A percentile compares a stretch with the other conserved stretches of the same genome.
Conservation (phyloP, 768 basidiomycete species). For the Macrocybe gigantea region DNA sequence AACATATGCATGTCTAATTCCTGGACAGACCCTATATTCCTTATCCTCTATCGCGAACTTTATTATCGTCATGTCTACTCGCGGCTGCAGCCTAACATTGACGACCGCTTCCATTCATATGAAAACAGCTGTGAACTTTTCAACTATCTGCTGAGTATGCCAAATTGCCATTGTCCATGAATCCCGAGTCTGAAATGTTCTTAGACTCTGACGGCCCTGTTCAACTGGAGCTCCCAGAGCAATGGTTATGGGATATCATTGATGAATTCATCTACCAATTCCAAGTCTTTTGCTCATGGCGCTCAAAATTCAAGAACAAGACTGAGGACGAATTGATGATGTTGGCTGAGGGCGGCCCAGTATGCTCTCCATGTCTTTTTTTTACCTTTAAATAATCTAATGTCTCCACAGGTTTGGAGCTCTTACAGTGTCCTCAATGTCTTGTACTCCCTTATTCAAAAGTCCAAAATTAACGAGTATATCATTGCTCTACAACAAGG, state of each 20-base stretch:
- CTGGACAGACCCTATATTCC: constrained; percentile 78
- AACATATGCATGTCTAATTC: not conserved
- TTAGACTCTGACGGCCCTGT: constrained; percentile 93
- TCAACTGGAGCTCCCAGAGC: constrained; percentile 87
- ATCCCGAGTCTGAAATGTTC: not conserved
- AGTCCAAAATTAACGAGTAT: constrained; percentile 92
- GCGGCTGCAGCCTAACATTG: constrained; percentile 88
- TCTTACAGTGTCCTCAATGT: constrained; percentile 98
- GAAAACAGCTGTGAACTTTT: constrained; percentile 98
- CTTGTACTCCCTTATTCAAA: constrained; percentile 97
- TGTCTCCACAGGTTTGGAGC: constrained; percentile 75
- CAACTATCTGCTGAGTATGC: constrained; percentile 90
- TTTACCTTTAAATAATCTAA: not conserved
- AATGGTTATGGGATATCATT: constrained; percentile 98
- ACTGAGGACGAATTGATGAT: constrained; percentile 84
- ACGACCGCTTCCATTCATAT: constrained; percentile 97
- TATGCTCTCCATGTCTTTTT: constrained; percentile 20
- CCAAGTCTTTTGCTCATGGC: constrained; percentile 92
- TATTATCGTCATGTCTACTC: constrained; percentile 97
- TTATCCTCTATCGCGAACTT: constrained; percentile 94
- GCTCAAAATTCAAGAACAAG: constrained; percentile 79
- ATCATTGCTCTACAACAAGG: constrained; percentile 78
- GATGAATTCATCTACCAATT: constrained; percentile 99
- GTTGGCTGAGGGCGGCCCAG: constrained; percentile 70
- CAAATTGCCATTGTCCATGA: not conserved